These are phyloP conservation scores for Penicillium coprophilum DNA, from an alignment of 495 filamentous ascomycete genomes.

Conservation along the genomic window DNA sequence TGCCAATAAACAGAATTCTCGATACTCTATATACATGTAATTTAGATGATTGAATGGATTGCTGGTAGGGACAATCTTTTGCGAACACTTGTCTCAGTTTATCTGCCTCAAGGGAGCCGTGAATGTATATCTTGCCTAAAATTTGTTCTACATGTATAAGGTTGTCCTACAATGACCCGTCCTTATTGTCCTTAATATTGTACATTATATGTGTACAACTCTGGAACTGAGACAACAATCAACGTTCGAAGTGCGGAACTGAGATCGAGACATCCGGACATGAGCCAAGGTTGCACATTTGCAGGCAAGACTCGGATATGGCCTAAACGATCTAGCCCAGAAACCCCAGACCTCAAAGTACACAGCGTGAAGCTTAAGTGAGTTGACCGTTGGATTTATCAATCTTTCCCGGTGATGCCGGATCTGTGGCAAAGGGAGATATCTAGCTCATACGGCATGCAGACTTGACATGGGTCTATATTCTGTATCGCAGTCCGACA, in stretches of 20 bases:
- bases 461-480: neutral
- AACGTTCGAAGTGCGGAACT: conserved; percentile 2
- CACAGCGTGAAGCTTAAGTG: neutral
- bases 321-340: neutral
- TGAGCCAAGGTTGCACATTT: neutral
- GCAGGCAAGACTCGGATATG: neutral
- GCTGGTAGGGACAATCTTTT: too few relatives aligned
- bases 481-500: neutral
- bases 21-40: neutral
- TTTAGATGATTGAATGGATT: neutral
- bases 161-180: neutral
- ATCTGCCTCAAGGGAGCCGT: neutral
- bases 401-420: neutral
- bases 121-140: neutral
- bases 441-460: neutral
- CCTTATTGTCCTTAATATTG: neutral
- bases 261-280: neutral
- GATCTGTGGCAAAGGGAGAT: neutral
- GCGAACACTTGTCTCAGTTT: neutral
- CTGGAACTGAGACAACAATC: neutral
- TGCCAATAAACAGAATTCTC: neutral
- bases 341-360: neutral
- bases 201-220: neutral
- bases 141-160: neutral
- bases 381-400: neutral